Evolutionary conservation across 2,329 filamentous ascomycete species (phyloP).

Genomic region (Leptodontidium sp.): DNA sequence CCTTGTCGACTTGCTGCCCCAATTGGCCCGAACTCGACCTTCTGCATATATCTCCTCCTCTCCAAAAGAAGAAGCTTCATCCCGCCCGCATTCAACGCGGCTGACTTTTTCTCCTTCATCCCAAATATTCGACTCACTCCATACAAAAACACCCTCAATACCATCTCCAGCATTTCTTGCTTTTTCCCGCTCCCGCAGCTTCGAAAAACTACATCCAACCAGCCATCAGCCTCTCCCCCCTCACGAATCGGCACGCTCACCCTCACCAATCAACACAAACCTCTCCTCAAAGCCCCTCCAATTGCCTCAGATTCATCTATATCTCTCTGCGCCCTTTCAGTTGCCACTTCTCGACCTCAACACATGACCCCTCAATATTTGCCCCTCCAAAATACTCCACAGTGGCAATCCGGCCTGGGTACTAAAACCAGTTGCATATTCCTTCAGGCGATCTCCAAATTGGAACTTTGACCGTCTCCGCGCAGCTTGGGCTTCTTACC

Average conservation of each 20-base stretch:
- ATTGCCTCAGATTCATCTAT: neutral
- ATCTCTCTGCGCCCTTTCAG: slow-evolving; percentile 2
- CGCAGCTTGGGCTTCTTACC: neutral
- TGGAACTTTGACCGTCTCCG: slow-evolving; percentile 1
- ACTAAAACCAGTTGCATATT: neutral
- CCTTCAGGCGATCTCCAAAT: neutral
- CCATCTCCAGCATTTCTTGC: neutral
- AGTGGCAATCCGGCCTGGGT: slow-evolving; percentile 25
- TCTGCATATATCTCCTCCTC: slow-evolving; percentile 26
- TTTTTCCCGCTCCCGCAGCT: neutral
- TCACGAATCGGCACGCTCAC: neutral
- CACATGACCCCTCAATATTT: slow-evolving; percentile 33
- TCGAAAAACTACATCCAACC: neutral
- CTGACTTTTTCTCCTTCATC: slow-evolving; percentile 13
- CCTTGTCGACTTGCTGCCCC: neutral
- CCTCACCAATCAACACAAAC: neutral
- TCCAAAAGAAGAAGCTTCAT: slow-evolving; percentile 17
- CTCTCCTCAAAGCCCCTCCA: slow-evolving; percentile 14
- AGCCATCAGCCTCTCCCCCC: slow-evolving; percentile 24
- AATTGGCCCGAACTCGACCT: slow-evolving; percentile 22
- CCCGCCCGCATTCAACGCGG: slow-evolving; percentile 5
- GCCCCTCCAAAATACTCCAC: slow-evolving; percentile 23
- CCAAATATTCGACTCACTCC: neutral
- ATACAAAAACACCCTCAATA: neutral
- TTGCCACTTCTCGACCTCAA: slow-evolving; percentile 24